Percentiles rank a stretch among this genome's conserved stretches.
Evolutionary conservation across 768 basidiomycete species (phyloP).

Genomic region (Tricholomella constricta): DNA sequence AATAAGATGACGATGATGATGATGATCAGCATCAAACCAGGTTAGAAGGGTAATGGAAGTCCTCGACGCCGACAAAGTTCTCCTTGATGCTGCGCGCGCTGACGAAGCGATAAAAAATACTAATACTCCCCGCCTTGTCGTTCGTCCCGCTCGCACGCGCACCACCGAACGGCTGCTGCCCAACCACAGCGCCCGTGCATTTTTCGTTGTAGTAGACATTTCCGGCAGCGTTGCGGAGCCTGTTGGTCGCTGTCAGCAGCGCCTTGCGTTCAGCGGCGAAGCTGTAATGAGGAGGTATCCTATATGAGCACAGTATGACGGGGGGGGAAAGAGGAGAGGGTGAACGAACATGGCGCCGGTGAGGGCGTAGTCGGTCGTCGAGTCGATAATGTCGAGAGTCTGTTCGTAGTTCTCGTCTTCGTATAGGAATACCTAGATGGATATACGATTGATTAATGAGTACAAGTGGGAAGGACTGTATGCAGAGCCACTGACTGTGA

Average conservation of each 20-base stretch:
- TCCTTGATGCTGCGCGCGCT: conserved; percentile 95
- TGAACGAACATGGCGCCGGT: conserved; percentile 92
- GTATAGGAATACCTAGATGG: conserved; percentile 78
- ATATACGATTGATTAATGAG: conserved; percentile 7
- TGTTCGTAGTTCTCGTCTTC: conserved; percentile 86
- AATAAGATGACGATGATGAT: no score
- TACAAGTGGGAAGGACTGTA: background rate
- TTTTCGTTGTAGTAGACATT: conserved; percentile 99
- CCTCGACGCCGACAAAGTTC: conserved; percentile 84
- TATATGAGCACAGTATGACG: background rate
- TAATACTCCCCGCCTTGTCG: conserved; percentile 91
- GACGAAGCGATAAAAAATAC: conserved; percentile 74
- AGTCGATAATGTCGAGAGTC: conserved; percentile 85
- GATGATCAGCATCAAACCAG: conserved; percentile 37
- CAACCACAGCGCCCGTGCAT: conserved; percentile 97
- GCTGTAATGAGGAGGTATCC: conserved; percentile 39
- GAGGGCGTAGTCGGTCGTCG: conserved; percentile 83
- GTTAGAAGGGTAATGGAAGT: conserved; percentile 88
- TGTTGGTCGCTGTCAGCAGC: conserved; percentile 76
- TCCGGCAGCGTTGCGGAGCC: conserved; percentile 87
- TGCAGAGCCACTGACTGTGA: conserved; percentile 82
- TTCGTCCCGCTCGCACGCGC: conserved; percentile 93
- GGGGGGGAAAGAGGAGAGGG: background rate
- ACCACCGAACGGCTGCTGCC: conserved; percentile 98
- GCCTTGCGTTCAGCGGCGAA: conserved; percentile 84